Conservation (phyloP, 2,329 filamentous ascomycete genomes). For the Sporothrix globosa region DNA sequence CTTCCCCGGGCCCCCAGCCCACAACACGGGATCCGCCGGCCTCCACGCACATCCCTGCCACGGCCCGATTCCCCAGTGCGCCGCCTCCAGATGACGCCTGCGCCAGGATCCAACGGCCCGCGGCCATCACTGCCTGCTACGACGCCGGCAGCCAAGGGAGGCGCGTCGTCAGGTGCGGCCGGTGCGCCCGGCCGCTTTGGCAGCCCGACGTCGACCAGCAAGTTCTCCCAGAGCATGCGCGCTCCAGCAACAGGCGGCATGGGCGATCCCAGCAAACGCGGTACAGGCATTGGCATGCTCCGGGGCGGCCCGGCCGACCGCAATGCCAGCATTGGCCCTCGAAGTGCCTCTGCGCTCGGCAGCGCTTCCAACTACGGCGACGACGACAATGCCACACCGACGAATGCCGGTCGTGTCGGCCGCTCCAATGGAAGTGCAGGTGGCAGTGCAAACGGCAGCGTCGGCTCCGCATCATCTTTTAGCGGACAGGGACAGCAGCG, state of each 20-base stretch:
- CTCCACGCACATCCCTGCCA: constrained; percentile 73
- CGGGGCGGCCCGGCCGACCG: constrained; percentile 42
- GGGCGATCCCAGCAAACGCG: constrained; percentile 63
- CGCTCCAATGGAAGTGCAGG: constrained; percentile 49
- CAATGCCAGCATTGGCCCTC: constrained; percentile 57
- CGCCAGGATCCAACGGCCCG: constrained; percentile 46
- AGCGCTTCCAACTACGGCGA: constrained; percentile 54
- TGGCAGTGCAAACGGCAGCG: constrained; percentile 41
- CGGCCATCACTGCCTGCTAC: constrained; percentile 56
- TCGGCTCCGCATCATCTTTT: constrained; percentile 52
- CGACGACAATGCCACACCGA: constrained; percentile 52
- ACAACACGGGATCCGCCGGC: constrained; percentile 61
- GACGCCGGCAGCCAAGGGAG: constrained; percentile 53
- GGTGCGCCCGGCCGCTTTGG: constrained; percentile 59
- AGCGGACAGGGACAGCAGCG: constrained; percentile 42
- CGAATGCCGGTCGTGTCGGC: constrained; percentile 53
- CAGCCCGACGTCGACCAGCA: constrained; percentile 64
- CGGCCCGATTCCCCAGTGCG: constrained; percentile 85
- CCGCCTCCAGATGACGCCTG: constrained; percentile 66
- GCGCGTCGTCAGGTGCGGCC: constrained; percentile 26
- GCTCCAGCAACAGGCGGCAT: constrained; percentile 49
- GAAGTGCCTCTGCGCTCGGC: constrained; percentile 64
- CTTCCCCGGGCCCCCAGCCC: constrained; percentile 74
- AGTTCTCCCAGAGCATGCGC: constrained; percentile 66
- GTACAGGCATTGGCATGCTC: constrained; percentile 20